These are phyloP conservation scores for Chlamydomonas incerta DNA, from an alignment of 139 green algal species.

Conservation along the genomic window DNA sequence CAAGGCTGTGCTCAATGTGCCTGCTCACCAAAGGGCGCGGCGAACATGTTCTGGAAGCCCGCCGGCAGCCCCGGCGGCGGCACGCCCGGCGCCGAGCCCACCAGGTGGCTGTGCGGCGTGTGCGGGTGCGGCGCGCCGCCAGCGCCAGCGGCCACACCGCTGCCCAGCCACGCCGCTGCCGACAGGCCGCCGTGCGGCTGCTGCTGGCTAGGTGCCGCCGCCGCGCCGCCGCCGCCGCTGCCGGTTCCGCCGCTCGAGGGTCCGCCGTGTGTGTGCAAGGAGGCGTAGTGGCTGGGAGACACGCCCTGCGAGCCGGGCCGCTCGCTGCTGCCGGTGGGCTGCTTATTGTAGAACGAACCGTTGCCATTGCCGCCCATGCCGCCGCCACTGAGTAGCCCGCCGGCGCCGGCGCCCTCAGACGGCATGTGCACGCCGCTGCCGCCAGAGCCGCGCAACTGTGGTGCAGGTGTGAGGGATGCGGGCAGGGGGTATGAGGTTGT, in stretches of 20 bases:
- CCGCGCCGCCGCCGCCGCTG: not conserved
- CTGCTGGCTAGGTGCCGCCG: not conserved
- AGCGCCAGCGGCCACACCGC: not conserved
- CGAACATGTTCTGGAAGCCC: constrained; percentile 9
- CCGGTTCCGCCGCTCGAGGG: not conserved
- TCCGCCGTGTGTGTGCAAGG: not conserved
- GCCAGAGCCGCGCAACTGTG: constrained; percentile 6
- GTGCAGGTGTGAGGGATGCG: not conserved
- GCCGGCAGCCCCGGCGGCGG: not conserved
- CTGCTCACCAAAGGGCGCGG: not conserved
- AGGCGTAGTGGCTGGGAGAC: constrained; percentile 17
- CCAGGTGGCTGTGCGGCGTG: not conserved
- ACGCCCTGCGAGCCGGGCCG: constrained; percentile 14
- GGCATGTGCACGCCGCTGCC: constrained; percentile 12
- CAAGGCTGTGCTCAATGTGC: no score
- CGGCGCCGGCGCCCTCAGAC: not conserved
- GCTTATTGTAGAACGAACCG: constrained; percentile 5
- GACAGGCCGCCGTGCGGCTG: not conserved
- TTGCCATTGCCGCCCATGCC: not conserved
- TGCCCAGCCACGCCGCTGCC: not conserved
- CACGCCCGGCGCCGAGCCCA: not conserved
- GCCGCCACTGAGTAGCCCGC: not conserved
- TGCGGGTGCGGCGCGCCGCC: not conserved
- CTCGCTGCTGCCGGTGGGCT: not conserved
- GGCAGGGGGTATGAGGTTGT: not conserved